Evolutionary conservation across 1,284 basidiomycete genomes (phyloP), one percentile per base, ranked within the genome.

Genomic region (Stereum hirsutum): DNA sequence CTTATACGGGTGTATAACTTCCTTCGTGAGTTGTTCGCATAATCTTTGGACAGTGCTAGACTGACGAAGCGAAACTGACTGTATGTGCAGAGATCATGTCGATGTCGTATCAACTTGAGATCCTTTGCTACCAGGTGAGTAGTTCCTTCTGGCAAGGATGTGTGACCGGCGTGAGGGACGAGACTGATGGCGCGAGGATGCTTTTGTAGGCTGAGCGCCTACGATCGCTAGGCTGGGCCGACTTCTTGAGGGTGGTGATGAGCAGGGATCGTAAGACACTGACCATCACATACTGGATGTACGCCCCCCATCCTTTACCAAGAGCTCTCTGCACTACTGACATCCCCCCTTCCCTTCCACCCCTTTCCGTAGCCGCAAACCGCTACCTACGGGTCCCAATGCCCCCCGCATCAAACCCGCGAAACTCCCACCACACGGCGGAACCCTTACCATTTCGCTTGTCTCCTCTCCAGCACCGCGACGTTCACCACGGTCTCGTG

Each of bases 71-170:
- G 26, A 24, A 33, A 48, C 49, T 41, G 5, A 36, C 30, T 31
- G 21, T 37, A 17, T n/a, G n/a, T 11, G 11, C 27, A 90, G 87
- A 90, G 57, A 83, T 86, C 68, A 86, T 90, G 75, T 85, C 86
- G 2, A 60, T 90, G 44, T 84, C 86, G 2, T 91, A 90, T 59
- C 86, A 89, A 55, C 69, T 90, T 8, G 89, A 88, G 59, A 85
- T 89, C 49, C 57, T 91, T 35, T 81, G 80, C 69, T 84, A 79
- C 54, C 86, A 89, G 64, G 84, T 81, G 50, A 24, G 64, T 35
- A n/a, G 7, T 37, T 21, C 14, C n/a, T 35, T 19, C 11, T 4
- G 31, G n/a, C 28, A 8, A 14, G 27, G 11, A 27, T n/a, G 12
- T 14, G 26, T 21, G 15, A 25, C 11, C 12, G 17, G 31, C 12